Base-by-base conservation (phyloP, 345 rosid genomes). In the Boechera stricta region DNA sequence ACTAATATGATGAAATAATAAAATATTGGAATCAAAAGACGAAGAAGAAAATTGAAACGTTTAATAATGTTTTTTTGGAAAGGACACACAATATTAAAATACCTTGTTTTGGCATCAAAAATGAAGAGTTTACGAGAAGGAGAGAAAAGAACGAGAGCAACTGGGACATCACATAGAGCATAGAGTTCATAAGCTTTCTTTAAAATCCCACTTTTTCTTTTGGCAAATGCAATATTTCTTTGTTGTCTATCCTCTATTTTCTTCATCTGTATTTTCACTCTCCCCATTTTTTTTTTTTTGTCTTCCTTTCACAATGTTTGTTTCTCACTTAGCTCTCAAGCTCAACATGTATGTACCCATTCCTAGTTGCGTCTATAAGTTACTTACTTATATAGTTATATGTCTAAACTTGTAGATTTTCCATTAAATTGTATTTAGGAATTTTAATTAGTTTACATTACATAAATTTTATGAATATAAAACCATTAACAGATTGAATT, bases 151-250 rank as follows among this genome's bases (percentile, higher is more conserved):
- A 70, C 4, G 21, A 77, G 75, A 77, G 21, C 71, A 48, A 69
- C 56, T n/a, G 11, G 58, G 33, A 77, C 26, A 77, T 69, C 51
- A 16, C 80, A 77, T 13, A 77, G 65, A 63, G 15, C 4, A 13
- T 0, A 28, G 7, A 77, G 48, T 35, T 77, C 80, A 70, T 69
- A 69, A 53, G 80, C 80, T 45, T 77, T 76, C 49, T 76, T 69
- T 1, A 76, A 16, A 6, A 76, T 4, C 24, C 80, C 80, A 63
- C 0, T 24, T 69, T 76, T 76, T 45, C 80, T 63, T 69, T 76
- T 76, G 21, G 70, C 64, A 69, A 76, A 76, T 62, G 75, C 58
- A 41, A 76, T 44, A 24, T 69, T 52, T 69, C 80, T 61, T 69
- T 33, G 69, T 52, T 24, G n/a, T 42, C 12, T 76, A 10, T 69